A percentile compares a stretch with the other conserved stretches of the same genome.
Conservation (phyloP, 371 early-diverging fungal species). For the Rhizomucor miehei region DNA sequence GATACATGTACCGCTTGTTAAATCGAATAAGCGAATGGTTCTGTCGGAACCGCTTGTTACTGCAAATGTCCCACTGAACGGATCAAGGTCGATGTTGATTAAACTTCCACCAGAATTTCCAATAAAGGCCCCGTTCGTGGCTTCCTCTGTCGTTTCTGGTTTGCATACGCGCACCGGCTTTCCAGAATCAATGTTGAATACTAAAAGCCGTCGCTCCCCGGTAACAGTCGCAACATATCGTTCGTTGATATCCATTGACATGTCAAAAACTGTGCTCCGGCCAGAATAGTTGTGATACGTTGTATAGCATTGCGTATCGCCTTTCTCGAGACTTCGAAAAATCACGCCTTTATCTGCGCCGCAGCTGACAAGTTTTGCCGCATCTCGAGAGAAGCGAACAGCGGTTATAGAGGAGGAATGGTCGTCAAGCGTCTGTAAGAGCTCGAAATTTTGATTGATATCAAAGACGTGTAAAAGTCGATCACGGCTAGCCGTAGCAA, state of each 20-base stretch:
- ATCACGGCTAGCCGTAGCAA: constrained; percentile 83
- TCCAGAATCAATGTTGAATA: constrained; percentile 65
- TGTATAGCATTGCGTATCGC: constrained; percentile 23
- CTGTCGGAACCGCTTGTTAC: constrained; percentile 75
- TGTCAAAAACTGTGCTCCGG: constrained; percentile 74
- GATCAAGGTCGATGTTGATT: constrained; percentile 69
- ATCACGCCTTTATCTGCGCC: constrained; percentile 86
- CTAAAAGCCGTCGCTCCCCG: constrained; percentile 67
- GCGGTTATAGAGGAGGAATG: constrained; percentile 85
- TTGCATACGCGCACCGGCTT: constrained; percentile 62
- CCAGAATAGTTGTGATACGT: constrained; percentile 73
- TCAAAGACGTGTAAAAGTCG: constrained; percentile 81
- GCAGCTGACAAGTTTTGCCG: constrained; percentile 70
- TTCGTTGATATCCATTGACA: constrained; percentile 60
- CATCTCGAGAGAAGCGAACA: constrained; percentile 66
- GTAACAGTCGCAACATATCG: constrained; percentile 64
- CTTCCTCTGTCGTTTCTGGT: constrained; percentile 57
- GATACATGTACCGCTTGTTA: constrained; percentile 62
- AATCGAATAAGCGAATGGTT: constrained; percentile 72
- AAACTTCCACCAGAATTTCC: constrained; percentile 60
- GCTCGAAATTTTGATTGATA: constrained; percentile 48
- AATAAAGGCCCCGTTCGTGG: constrained; percentile 37
- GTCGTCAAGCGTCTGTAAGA: constrained; percentile 81
- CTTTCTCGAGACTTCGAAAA: constrained; percentile 49
- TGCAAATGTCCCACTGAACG: constrained; percentile 67